Percentiles rank a stretch among this genome's conserved stretches.
Evolutionary conservation across 108 stramenopile species (phyloP).

Genomic region (Conticribra guillardii): DNA sequence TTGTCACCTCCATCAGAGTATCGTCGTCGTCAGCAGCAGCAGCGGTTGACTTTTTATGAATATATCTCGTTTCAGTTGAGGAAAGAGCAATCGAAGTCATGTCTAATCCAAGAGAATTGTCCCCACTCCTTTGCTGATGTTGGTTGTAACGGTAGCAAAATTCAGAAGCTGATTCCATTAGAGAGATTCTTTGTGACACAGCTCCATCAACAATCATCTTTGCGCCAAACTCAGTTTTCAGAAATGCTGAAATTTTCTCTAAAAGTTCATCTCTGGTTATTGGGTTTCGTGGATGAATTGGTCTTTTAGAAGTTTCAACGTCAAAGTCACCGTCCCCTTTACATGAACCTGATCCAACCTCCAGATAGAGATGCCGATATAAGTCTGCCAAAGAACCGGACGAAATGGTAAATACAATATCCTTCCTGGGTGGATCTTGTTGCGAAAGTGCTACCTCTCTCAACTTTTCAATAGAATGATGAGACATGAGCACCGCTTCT

Average conservation of each 20-base stretch:
- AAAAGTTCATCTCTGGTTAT: constrained; percentile 33
- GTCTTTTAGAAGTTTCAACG: not conserved
- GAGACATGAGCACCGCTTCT: constrained; percentile 95
- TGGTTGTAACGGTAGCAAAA: constrained; percentile 69
- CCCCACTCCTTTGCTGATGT: constrained; percentile 19
- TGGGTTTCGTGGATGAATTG: not conserved
- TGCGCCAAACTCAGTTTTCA: constrained; percentile 57
- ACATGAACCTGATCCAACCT: not conserved
- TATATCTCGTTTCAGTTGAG: constrained; percentile 47
- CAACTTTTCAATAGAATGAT: constrained; percentile 78
- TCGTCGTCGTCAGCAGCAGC: constrained; percentile 10
- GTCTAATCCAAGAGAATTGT: not conserved
- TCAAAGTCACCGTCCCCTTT: not conserved
- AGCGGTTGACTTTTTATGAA: constrained; percentile 18
- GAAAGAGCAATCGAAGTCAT: constrained; percentile 54
- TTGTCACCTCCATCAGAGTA: constrained; percentile 30
- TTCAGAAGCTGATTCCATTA: constrained; percentile 77
- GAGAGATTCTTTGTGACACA: constrained; percentile 73
- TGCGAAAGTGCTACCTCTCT: constrained; percentile 25
- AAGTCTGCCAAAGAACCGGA: constrained; percentile 80
- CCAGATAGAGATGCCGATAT: constrained; percentile 64
- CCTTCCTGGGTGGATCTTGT: not conserved
- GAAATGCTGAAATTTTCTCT: constrained; percentile 49
- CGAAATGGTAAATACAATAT: constrained; percentile 69
- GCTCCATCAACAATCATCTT: constrained; percentile 75